Percentiles rank a stretch among this genome's conserved stretches.
Evolutionary conservation across 2,329 filamentous ascomycete genomes (phyloP).

Genomic region (Plectosphaerella plurivora): DNA sequence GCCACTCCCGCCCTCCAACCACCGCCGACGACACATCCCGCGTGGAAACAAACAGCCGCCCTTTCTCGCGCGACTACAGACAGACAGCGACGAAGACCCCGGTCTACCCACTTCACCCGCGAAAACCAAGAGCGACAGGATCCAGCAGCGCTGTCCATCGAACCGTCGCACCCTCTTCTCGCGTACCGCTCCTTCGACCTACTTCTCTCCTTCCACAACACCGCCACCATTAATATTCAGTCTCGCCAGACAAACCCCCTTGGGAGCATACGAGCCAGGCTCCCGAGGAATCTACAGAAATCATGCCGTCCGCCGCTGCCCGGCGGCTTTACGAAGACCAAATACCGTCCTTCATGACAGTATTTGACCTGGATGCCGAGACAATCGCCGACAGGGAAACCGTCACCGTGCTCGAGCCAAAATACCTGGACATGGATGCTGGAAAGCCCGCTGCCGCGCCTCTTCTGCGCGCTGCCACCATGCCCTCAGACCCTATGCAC

Average conservation of each 20-base stretch:
- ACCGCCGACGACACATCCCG: not conserved
- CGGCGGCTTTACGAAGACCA: constrained; percentile 62
- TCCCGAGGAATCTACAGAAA: constrained; percentile 16
- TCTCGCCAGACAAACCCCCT: constrained; percentile 9
- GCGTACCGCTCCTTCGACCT: constrained; percentile 13
- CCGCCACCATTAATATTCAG: constrained; percentile 9
- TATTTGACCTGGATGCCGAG: constrained; percentile 62
- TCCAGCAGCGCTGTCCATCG: constrained; percentile 50
- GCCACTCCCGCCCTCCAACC: not conserved
- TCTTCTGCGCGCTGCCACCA: constrained; percentile 30
- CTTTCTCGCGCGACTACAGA: not conserved
- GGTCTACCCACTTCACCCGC: constrained; percentile 3
- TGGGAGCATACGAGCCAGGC: constrained; percentile 5
- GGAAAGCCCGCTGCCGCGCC: constrained; percentile 30
- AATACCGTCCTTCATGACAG: constrained; percentile 73
- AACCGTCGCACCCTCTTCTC: constrained; percentile 10
- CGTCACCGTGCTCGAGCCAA: constrained; percentile 50
- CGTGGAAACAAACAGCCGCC: too few relatives aligned
- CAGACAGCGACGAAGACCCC: not conserved
- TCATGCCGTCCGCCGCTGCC: constrained; percentile 59
- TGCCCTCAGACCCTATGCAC: constrained; percentile 50
- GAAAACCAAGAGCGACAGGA: constrained; percentile 26
- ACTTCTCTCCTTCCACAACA: constrained; percentile 8
- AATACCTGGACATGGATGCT: constrained; percentile 43
- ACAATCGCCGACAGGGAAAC: constrained; percentile 48